Evolutionary conservation across 768 basidiomycete species (phyloP), one percentile per base, ranked within the genome.

Genomic region (Naematelia aurantialba): DNA sequence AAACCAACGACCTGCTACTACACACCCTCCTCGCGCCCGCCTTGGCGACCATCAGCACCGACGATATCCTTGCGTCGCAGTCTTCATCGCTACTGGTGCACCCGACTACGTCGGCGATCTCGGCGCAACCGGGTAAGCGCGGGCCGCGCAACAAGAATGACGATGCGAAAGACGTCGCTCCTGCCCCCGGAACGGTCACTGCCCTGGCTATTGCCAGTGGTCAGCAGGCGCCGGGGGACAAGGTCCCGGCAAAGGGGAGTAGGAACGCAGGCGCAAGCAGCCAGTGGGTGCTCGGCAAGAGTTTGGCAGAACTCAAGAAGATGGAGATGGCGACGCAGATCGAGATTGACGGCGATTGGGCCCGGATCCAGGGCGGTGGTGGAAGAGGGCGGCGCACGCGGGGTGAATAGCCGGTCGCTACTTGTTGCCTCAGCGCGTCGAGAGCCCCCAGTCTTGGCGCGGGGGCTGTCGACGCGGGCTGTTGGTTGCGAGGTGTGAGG

Each of bases 1-100:
- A 65, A 34, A 27, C 58, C 0, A 47, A 56, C 22, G 71, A 73
- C 45, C 56, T 75, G 21, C 58, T 75, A 17, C 55, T 69, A 12
- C 66, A 69, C 56, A 46, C 55, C 19, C 55, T 70, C 11, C 54
- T 69, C 24, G 69, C 71, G 19, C 68, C 73, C 1, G 31, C 66
- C 5, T 45, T 73, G 8, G 65, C 71, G 11, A 49, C 60, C 8
- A 65, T 74, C 26, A 64, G 66, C 1, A 64, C 61, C 44, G 72
- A 75, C 56, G 74, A 75, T 53, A 75, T 77, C 54, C 62, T 77
- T 45, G 65, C 70, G 14, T 62, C 72, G 19, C 42, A 61, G 3
- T 67, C 72, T 4, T 64, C 61, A 19, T 70, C 69, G 12, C 63
- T 74, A 2, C 60, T 64, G 14, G 60, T 74, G 22, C 59, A 66